Percentiles rank a stretch among this genome's conserved stretches.
phyloP scores from a whole-genome alignment of 768 basidiomycete genomes.

The Hygrocybe coccinea region DNA sequence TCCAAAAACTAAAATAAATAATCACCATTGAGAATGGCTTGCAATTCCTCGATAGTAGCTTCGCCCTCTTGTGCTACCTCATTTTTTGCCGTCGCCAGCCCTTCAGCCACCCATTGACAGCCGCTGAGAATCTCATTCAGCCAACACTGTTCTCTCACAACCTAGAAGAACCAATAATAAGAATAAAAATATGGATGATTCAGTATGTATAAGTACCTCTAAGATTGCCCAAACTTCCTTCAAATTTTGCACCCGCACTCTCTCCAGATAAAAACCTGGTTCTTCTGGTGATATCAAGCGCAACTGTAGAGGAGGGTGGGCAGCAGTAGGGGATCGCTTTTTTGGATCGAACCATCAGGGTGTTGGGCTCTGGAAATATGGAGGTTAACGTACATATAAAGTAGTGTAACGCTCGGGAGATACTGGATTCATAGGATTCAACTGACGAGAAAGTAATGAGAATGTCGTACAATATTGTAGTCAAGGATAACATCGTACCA shows the following conservation, averaged over 20 bases:
- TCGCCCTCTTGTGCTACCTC: constrained; percentile 30
- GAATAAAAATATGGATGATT: constrained; percentile 4
- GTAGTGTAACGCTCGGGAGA: constrained; percentile 64
- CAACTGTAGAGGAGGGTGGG: constrained; percentile 66
- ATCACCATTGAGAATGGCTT: constrained; percentile 61
- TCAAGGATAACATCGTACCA: constrained; percentile 39
- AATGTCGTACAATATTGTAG: not conserved
- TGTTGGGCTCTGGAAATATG: not conserved
- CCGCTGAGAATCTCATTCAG: constrained; percentile 64
- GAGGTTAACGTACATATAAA: constrained; percentile 50
- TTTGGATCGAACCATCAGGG: constrained; percentile 1
- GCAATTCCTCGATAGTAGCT: constrained; percentile 52
- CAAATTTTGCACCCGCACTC: constrained; percentile 64
- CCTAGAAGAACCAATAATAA: constrained; percentile 31
- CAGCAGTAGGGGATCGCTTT: constrained; percentile 59
- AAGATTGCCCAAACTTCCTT: constrained; percentile 72
- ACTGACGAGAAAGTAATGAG: constrained; percentile 31
- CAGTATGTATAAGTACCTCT: constrained; percentile 47
- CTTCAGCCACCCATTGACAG: constrained; percentile 61
- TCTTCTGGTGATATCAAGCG: constrained; percentile 67
- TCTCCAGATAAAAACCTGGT: constrained; percentile 69
- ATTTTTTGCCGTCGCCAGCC: constrained; percentile 25
- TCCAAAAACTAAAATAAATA: not conserved
- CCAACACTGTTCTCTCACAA: constrained; percentile 83
- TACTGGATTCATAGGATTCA: constrained; percentile 45